These are phyloP conservation scores for Beta macrorhiza DNA, from an alignment of 179 eudicot genomes.

Conservation along the genomic window DNA sequence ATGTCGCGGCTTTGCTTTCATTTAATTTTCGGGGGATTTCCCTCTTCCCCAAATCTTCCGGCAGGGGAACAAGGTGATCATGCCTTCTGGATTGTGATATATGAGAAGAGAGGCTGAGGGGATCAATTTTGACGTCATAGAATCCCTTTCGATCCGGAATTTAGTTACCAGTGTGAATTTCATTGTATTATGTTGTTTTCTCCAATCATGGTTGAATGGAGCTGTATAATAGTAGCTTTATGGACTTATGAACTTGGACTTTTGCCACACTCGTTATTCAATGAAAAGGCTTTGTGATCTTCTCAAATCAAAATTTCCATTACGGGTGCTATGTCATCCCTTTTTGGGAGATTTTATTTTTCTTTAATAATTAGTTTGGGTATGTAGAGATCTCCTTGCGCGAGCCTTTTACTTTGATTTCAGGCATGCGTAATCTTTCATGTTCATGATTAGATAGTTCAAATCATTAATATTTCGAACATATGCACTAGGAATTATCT, in stretches of 20 bases:
- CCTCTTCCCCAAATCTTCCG: background rate
- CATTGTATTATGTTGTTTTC: conserved; percentile 10
- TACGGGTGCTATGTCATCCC: background rate
- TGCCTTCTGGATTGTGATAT: conserved; percentile 7
- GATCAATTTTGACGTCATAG: conserved; percentile 32
- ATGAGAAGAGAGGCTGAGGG: conserved; percentile 24
- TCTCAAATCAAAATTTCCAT: background rate
- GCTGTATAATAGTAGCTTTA: conserved; percentile 32
- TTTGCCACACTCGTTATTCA: background rate
- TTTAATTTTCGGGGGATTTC: conserved; percentile 8
- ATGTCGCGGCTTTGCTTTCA: conserved; percentile 12
- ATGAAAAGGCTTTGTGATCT: conserved; percentile 12
- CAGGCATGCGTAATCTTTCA: background rate
- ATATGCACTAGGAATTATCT: no score
- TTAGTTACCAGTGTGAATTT: conserved; percentile 5
- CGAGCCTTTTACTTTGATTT: background rate
- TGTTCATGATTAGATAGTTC: background rate
- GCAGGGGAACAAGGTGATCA: conserved; percentile 6
- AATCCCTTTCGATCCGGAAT: conserved; percentile 24
- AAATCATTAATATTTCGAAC: no score
- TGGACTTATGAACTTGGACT: conserved; percentile 7
- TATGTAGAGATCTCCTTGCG: background rate
- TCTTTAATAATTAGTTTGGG: background rate
- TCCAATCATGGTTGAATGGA: conserved; percentile 19
- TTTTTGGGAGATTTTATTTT: background rate